Conservation (phyloP, 2,329 filamentous ascomycete species). For the Fusarium caatingaense region DNA sequence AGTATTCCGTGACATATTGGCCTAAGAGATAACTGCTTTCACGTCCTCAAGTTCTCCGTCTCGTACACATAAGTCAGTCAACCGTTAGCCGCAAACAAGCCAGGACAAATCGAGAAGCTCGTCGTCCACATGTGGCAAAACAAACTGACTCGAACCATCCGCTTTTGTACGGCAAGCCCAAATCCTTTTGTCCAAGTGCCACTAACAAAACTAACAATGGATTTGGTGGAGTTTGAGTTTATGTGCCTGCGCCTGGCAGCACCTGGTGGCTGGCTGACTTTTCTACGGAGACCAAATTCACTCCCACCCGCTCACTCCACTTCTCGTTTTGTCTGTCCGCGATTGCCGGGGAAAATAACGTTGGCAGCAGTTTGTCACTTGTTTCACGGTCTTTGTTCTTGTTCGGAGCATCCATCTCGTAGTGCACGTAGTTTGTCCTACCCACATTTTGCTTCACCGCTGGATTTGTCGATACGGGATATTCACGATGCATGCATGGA, state of each 20-base stretch:
- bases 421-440: conserved; percentile 10
- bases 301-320: neutral
- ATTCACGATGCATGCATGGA: neutral
- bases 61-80: neutral
- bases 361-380: neutral
- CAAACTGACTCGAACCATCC: conserved; percentile 25
- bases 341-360: neutral
- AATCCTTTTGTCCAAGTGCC: conserved; percentile 1
- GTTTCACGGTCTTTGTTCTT: conserved; percentile 16
- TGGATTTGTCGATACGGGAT: neutral
- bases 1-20: neutral
- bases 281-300: neutral
- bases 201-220: conserved; percentile 9
- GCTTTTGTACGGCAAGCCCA: conserved; percentile 14
- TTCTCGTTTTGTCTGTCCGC: neutral
- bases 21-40: neutral
- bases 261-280: conserved; percentile 7
- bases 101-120: neutral
- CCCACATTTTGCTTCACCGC: conserved; percentile 16
- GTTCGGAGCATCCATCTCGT: conserved; percentile 2
- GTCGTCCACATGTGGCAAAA: conserved; percentile 12
- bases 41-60: neutral
- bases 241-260: conserved; percentile 24
- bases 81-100: neutral
- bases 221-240: conserved; percentile 25